A percentile compares a stretch with the other conserved stretches of the same genome.
These are phyloP conservation scores for Cystobasidium sp. DNA, from an alignment of 1,284 basidiomycete species.

Conservation along the genomic window DNA sequence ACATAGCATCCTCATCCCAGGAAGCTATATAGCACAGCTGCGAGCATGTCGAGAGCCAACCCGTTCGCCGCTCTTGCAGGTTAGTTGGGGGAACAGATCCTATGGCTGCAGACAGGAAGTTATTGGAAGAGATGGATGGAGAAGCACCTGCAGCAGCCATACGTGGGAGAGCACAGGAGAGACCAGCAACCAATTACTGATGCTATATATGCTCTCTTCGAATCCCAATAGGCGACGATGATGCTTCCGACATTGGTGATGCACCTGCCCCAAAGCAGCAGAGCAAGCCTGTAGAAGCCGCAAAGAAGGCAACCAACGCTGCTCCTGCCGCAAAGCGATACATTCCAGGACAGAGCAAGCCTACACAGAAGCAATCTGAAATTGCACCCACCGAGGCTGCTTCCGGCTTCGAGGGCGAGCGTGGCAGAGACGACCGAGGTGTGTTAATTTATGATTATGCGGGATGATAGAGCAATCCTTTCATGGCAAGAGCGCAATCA, in stretches of 20 bases:
- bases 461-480: background rate
- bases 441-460: background rate
- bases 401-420: conserved; percentile 42
- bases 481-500: background rate
- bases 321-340: conserved; percentile 23
- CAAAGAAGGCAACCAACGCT: conserved; percentile 37
- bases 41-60: conserved; percentile 27
- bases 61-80: conserved; percentile 42
- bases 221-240: conserved; percentile 86
- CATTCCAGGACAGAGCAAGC: conserved; percentile 35
- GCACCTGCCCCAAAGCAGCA: conserved; percentile 59
- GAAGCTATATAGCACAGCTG: conserved; percentile 4
- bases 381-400: conserved; percentile 23
- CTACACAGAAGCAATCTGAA: conserved; percentile 10
- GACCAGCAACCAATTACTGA: background rate
- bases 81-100: conserved; percentile 4
- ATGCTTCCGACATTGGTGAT: conserved; percentile 65
- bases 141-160: background rate
- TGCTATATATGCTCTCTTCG: conserved; percentile 62
- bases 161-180: background rate
- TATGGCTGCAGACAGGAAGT: no score
- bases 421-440: conserved; percentile 40
- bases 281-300: conserved; percentile 53
- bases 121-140: background rate
- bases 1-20: background rate